Evolutionary conservation across 139 green algal species (phyloP), one percentile per base, ranked within the genome.

Genomic region (Ettlia oleoabundans): DNA sequence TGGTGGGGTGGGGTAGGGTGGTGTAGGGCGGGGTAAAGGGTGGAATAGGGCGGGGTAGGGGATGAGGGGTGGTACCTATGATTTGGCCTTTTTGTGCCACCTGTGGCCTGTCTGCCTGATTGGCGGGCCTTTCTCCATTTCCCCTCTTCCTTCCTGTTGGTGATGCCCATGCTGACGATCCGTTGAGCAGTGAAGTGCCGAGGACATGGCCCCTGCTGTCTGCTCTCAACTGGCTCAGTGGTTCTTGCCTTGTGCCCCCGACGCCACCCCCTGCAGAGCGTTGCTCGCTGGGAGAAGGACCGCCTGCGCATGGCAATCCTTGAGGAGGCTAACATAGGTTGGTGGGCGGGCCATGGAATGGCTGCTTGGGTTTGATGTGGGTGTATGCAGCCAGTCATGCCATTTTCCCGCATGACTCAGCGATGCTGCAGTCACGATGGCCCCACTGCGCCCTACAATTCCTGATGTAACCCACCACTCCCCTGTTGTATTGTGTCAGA

Each of bases 241-340:
- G 15, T 15, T 58, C 13, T 58, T 10, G 13, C 47, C 47, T 58
- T 58, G 47, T 58, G 10, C 26, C 30, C n/a, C 66, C 47, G 33
- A 24, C 67, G 10, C 78, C 38, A 66, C 9, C 18, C 85, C 42
- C 8, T 28, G 43, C 77, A 81, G 80, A 77, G 43, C 41, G 67
- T 79, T 40, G 7, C 37, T 0, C 52, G 83, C 7, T 67, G 86
- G 73, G 86, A 92, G 88, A 74, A 79, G 43, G 89, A 93, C 65
- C 83, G 86, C 22, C 82, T 91, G 75, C 86, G 89, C 37, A 76
- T 92, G 64, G 76, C 82, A 37, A 89, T 97, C 33, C 84, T 97
- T 58, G 89, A 95, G 55, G 93, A 97, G 72, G 92, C 93, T 38
- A 85, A 89, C 86, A 92, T 97, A 43, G 73, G 73, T 80, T 51